A percentile compares a stretch with the other conserved stretches of the same genome.
Conservation (phyloP, 2,329 filamentous ascomycete species). For the Amauroascus niger region DNA sequence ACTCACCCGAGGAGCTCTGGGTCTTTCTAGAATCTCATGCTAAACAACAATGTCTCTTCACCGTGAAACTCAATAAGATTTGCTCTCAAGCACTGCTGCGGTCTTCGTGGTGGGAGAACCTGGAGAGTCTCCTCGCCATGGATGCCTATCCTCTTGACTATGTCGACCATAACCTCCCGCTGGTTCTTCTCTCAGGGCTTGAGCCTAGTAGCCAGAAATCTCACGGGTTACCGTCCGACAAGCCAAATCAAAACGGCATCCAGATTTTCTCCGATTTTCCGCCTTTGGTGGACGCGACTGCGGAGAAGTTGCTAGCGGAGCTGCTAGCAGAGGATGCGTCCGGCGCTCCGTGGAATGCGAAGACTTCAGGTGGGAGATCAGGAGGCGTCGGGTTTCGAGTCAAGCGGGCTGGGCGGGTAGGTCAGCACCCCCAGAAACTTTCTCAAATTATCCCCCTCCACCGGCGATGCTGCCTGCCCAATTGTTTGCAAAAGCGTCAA, state of each 20-base stretch:
- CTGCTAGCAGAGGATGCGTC: slow-evolving; percentile 58
- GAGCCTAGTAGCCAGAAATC: slow-evolving; percentile 24
- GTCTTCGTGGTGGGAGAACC: too few relatives aligned
- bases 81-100: too few relatives aligned
- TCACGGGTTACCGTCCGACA: slow-evolving; percentile 23
- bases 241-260: slow-evolving; percentile 48
- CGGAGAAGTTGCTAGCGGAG: slow-evolving; percentile 54
- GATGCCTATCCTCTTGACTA: slow-evolving; percentile 52
- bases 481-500: too few relatives aligned
- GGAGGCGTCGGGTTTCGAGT: slow-evolving; percentile 54
- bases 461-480: too few relatives aligned
- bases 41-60: too few relatives aligned
- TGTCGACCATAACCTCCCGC: slow-evolving; percentile 75
- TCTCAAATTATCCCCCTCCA: neutral
- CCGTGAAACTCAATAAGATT: too few relatives aligned
- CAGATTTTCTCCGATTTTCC: slow-evolving; percentile 63
- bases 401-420: slow-evolving; percentile 69
- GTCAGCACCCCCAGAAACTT: slow-evolving; percentile 35
- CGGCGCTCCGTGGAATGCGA: slow-evolving; percentile 56
- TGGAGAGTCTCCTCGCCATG: slow-evolving; percentile 36
- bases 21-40: too few relatives aligned
- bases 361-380: slow-evolving; percentile 44
- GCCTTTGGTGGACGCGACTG: slow-evolving; percentile 54
- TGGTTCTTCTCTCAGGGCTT: slow-evolving; percentile 73
- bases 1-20: too few relatives aligned